Evolutionary conservation across 306 rosid genomes (phyloP).

Genomic region (Cucurbita maxima): DNA sequence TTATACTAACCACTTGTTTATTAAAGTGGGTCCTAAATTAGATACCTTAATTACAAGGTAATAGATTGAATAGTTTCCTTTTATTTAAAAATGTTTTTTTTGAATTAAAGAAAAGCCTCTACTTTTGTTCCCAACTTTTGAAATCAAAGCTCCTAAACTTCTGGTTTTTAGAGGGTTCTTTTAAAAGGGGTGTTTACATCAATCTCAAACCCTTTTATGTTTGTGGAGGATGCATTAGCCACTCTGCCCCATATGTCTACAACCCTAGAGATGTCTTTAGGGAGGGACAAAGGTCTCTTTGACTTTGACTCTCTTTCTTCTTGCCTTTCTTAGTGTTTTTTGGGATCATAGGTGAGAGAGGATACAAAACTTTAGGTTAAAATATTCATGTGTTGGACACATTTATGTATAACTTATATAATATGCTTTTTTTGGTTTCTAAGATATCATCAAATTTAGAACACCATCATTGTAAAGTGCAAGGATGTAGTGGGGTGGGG

Average conservation of each 20-base stretch:
- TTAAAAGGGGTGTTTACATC: neutral
- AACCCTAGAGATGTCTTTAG: neutral
- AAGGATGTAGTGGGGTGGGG: slow-evolving; percentile 7
- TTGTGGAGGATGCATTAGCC: neutral
- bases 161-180: neutral
- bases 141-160: neutral
- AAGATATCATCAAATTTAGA: neutral
- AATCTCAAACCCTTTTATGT: neutral
- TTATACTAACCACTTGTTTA: too few species aligned
- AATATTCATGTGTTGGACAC: neutral
- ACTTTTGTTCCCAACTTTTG: neutral
- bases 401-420: neutral
- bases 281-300: neutral
- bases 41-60: slow-evolving; percentile 5
- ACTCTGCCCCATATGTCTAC: neutral
- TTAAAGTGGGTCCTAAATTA: neutral
- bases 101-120: neutral
- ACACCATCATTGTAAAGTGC: slow-evolving; percentile 1
- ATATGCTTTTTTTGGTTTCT: neutral
- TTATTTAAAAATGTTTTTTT: neutral
- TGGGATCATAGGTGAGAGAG: neutral
- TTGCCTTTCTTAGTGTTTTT: neutral
- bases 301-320: neutral
- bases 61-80: neutral
- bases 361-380: neutral